Evolutionary conservation across 2,329 filamentous ascomycete species (phyloP).

Genomic region (Penicillium sp.): DNA sequence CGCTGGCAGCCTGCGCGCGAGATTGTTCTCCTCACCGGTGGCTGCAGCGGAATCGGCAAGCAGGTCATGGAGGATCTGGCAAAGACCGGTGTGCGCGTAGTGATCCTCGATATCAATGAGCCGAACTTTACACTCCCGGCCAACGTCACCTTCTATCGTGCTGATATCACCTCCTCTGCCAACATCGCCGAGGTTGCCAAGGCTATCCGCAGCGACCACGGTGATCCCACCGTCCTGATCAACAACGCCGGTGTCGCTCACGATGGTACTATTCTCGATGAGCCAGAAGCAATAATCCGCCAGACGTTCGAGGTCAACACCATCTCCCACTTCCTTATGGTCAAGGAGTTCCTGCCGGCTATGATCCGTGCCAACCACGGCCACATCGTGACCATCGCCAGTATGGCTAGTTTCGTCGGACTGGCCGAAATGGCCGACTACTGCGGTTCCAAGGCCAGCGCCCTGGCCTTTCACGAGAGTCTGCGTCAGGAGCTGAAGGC

Average conservation of each 20-base stretch:
- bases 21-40: conserved; percentile 37
- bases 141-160: conserved; percentile 37
- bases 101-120: conserved; percentile 38
- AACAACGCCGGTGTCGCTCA: conserved; percentile 50
- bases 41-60: conserved; percentile 39
- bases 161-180: conserved; percentile 36
- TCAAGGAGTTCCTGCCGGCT: conserved; percentile 50
- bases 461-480: conserved; percentile 52
- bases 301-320: conserved; percentile 52
- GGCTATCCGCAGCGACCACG: conserved; percentile 38
- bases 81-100: conserved; percentile 27
- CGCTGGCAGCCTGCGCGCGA: conserved; percentile 29
- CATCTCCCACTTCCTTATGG: conserved; percentile 49
- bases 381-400: conserved; percentile 55
- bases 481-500: conserved; percentile 37
- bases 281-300: conserved; percentile 42
- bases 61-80: conserved; percentile 34
- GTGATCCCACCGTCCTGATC: conserved; percentile 46
- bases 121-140: conserved; percentile 29
- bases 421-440: conserved; percentile 52
- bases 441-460: conserved; percentile 49
- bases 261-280: conserved; percentile 47
- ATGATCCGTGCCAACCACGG: conserved; percentile 52
- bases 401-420: conserved; percentile 48
- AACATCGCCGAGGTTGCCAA: conserved; percentile 33